Evolutionary conservation across 2,329 filamentous ascomycete species (phyloP), one percentile per base, ranked within the genome.

Genomic region (Aureobasidium sp.): DNA sequence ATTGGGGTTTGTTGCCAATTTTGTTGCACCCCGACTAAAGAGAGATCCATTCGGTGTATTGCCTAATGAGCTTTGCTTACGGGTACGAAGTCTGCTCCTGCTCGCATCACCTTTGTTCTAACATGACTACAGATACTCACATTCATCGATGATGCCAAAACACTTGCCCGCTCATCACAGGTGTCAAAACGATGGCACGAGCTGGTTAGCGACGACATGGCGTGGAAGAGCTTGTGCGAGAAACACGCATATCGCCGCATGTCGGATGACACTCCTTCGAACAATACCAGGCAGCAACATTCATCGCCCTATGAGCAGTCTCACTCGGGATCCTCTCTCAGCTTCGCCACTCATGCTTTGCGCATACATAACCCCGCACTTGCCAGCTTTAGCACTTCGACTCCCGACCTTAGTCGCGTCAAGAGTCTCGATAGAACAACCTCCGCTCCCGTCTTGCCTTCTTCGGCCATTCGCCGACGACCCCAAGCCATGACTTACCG

Each of bases 161-260:
- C 95, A 2, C 81, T 99, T 49, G 93, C 92, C 40, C 84, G 94
- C 71, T 89, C 94, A 57, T 96, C 93, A 5, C 93, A 97, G 73
- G 94, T 99, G n/a, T 99, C 94, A 58, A 86, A 86, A 65, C 84
- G 92, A 72, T 99, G 94, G 94, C 84, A 90, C 64, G 92, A 96
- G 73, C 81, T 99, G 8, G 81, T 99, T 53, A 93, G 88, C 70
- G 94, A 99, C 73, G 94, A 99, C 73, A 92, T 96, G 75, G 95
- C 94, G 0, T 99, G 94, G 94, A 96, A 96, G 77, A 90, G 94
- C 63, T 81, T 99, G 21, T 97, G 93, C 72, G 90, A 95, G 65
- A 96, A 96, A 75, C 93, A 96, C 73, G 91, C 94, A 63, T 99
- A 96, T 73, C 84, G 82, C 51, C 74, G 79, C 55, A 71, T 81